Base-by-base conservation (phyloP, 306 rosid species). In the Quillaja saponaria region DNA sequence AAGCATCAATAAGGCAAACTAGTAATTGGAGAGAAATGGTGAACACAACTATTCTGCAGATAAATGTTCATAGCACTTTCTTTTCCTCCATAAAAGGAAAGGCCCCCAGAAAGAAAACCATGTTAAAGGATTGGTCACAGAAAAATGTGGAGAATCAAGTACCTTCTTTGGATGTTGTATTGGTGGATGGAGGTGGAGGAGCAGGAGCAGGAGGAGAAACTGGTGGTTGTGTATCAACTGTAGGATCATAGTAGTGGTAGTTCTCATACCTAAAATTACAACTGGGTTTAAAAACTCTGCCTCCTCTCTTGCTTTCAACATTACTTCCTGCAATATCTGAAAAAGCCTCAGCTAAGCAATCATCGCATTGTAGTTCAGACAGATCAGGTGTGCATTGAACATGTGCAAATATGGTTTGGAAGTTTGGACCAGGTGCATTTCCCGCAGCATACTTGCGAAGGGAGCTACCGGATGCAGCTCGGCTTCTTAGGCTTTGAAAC, bases 311-410 rank as follows among this genome's bases (percentile, higher is more conserved):
- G 35, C 74, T 73, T 10, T 10, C 10, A 40, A 80, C 76, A 73
- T 0, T 0, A 0, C 31, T 4, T 25, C 4, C 31, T 9, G 17
- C 10, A 12, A 79, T 42, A 5, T 10, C 8, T 11, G 6, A 0
- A 9, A 58, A 13, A 7, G 64, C 59, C 0, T 0, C 0, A 17
- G 20, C 58, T 20, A 79, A 48, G 69, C 87, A 82, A 17, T 4
- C 13, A 28, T 10, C 14, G 61, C 87, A 82, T 0, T 73, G 40
- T 9, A 0, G n/a, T 13, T 44, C 11, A 2, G 80, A 58, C 16
- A 82, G 42, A 66, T 82, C 82, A 55, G 80, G 84, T 6, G 82
- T 72, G 67, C 87, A 79, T 65, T 82, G 87, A 12, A 63, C 57
- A 11, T 76, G 76, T 38, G 75, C 78, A 41, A 25, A 82, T 35